These are phyloP conservation scores for Ceratocystis papillata DNA, from an alignment of 2,329 filamentous ascomycete genomes.

Conservation along the genomic window DNA sequence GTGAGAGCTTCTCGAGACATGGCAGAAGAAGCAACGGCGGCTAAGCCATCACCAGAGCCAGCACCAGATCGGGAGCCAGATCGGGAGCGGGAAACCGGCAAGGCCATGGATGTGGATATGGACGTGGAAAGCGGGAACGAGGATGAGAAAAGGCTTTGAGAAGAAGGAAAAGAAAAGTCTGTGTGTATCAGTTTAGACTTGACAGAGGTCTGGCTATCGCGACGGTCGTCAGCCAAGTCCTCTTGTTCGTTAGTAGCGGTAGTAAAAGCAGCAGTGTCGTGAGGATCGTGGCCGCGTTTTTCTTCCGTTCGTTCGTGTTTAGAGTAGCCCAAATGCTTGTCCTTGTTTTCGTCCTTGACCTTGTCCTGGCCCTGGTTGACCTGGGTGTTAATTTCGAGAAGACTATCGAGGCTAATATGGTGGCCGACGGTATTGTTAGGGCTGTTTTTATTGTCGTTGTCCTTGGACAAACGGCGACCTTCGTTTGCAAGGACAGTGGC, in stretches of 20 bases:
- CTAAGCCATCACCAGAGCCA: background rate
- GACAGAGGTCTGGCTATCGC: background rate
- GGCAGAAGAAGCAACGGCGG: background rate
- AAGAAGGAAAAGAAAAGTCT: background rate
- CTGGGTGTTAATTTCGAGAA: too few species aligned
- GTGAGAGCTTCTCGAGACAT: background rate
- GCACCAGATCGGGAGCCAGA: conserved; percentile 4
- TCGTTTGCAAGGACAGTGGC: background rate
- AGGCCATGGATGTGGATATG: conserved; percentile 13
- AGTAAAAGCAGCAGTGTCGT: background rate
- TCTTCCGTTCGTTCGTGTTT: background rate
- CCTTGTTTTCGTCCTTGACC: background rate
- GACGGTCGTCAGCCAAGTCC: background rate
- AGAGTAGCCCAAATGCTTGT: background rate
- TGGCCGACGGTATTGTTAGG: background rate
- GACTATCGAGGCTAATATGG: background rate
- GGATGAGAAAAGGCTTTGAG: background rate
- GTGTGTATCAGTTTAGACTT: background rate
- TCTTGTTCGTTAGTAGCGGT: background rate
- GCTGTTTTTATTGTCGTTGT: background rate
- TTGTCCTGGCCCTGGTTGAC: too few species aligned
- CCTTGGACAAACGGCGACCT: background rate
- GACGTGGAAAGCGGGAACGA: background rate
- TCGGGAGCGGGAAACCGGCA: conserved; percentile 4
- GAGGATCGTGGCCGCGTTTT: background rate